Percentiles rank a stretch among this genome's conserved stretches.
Evolutionary conservation across 2,329 filamentous ascomycete genomes (phyloP).

Genomic region (Talaromyces marneffei): DNA sequence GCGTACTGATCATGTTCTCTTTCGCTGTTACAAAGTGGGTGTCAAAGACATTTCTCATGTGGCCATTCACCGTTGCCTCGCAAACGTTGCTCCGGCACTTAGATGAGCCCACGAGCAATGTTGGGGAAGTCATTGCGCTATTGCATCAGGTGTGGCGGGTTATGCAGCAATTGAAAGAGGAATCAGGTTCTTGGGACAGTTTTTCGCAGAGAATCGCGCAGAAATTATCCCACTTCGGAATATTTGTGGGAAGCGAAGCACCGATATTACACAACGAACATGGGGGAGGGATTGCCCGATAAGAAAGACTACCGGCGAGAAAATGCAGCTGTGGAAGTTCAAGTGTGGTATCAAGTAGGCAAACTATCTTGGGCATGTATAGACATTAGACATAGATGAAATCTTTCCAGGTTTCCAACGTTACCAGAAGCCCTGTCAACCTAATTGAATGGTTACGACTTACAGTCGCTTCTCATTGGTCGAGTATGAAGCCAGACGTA

Average conservation of each 20-base stretch:
- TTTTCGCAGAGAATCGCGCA: not conserved
- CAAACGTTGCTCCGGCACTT: not conserved
- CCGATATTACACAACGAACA: not conserved
- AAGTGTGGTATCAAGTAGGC: not conserved
- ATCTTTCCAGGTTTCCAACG: too few relatives aligned
- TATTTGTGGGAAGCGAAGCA: not conserved
- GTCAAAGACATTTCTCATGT: not conserved
- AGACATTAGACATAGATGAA: not conserved
- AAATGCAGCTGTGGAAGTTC: not conserved
- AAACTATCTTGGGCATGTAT: not conserved
- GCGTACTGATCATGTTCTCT: not conserved
- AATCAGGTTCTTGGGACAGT: conserved; percentile 14
- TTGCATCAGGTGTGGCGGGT: not conserved
- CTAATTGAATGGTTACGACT: too few relatives aligned
- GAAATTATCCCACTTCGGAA: not conserved
- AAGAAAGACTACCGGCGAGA: not conserved
- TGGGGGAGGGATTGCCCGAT: not conserved
- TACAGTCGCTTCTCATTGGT: too few relatives aligned
- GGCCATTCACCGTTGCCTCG: not conserved
- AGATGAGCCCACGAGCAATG: not conserved
- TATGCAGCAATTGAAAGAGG: not conserved
- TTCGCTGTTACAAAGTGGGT: not conserved
- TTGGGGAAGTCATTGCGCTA: not conserved
- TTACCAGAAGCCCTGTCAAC: too few relatives aligned
- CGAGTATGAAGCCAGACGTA: too few relatives aligned